Evolutionary conservation across 176 grass and related monocot genomes (phyloP), one percentile per base, ranked within the genome.

Genomic region (Alloteropsis semialata): DNA sequence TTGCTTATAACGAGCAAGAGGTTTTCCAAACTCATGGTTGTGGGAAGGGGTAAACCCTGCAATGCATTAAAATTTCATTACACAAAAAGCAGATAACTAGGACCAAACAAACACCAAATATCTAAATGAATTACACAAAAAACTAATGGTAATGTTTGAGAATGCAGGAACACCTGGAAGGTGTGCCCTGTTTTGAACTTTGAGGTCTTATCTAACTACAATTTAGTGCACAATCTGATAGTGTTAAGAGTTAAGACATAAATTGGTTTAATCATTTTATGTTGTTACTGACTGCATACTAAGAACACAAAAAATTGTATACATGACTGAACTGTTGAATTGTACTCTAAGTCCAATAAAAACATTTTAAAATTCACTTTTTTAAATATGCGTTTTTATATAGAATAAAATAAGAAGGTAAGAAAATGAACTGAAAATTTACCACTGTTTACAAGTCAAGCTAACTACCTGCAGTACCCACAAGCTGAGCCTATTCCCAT

Each of bases 381-480:
- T 82, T 77, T 33, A 70, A 82, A n/a, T 87, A 24, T 39, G 12
- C 24, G 11, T 57, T 72, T 62, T 12, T 45, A 3, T 13, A 57
- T 25, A 43, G 15, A 60, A 61, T 8, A n/a, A 12, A 45, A n/a
- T 63, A 32, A 63, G 2, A 61, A 32, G 12, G 8, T 22, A 79
- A 65, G 65, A 46, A 1, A 25, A 76, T 50, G 15, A 61, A 69
- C n/a, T n/a, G 22, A 65, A 62, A 71, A 34, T 30, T 41, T 60
- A 6, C 15, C 39, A 42, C n/a, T 8, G 14, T 12, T 61, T 79
- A 55, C 8, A 29, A 69, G 62, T 63, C 8, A 58, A 57, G 59
- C 17, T 50, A 75, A 37, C 78, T 77, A 98, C 95, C 95, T 98
- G 95, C 45, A 98, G 75, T 66, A 78, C 71, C 95, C 95, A 98